These are phyloP conservation scores for Hypoxylon sp. DNA, from an alignment of 2,329 filamentous ascomycete genomes.

Conservation along the genomic window DNA sequence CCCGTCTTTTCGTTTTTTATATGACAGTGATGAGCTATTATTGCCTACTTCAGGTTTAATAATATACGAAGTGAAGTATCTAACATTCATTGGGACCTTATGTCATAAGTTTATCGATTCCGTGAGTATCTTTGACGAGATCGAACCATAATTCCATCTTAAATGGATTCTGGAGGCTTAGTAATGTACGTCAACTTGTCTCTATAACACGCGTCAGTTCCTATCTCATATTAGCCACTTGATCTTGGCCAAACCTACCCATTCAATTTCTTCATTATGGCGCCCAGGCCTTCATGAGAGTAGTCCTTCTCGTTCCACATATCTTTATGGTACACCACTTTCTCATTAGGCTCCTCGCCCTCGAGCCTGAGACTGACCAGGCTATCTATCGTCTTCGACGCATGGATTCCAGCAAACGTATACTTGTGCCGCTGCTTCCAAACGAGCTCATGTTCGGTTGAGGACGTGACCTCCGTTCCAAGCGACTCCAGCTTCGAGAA, in stretches of 20 bases:
- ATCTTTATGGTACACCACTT: conserved; percentile 64
- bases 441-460: conserved; percentile 57
- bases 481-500: conserved; percentile 59
- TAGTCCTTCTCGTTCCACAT: conserved; percentile 66
- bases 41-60: too few species aligned
- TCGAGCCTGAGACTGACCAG: conserved; percentile 59
- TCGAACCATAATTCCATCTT: not conserved
- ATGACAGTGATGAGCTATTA: too few species aligned
- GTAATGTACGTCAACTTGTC: conserved; percentile 34
- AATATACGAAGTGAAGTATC: too few species aligned
- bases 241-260: conserved; percentile 50
- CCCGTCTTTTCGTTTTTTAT: too few species aligned
- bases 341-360: conserved; percentile 52
- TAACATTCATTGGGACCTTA: too few species aligned
- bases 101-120: too few species aligned
- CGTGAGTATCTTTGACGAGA: not conserved
- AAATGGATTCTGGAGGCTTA: conserved; percentile 12
- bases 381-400: conserved; percentile 58
- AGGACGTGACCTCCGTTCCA: conserved; percentile 59
- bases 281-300: conserved; percentile 62
- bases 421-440: conserved; percentile 66
- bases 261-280: conserved; percentile 64
- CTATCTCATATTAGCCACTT: not conserved
- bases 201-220: conserved; percentile 13
- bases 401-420: conserved; percentile 57